phyloP scores from a whole-genome alignment of 768 basidiomycete genomes.

The Lentinula raphanica region DNA sequence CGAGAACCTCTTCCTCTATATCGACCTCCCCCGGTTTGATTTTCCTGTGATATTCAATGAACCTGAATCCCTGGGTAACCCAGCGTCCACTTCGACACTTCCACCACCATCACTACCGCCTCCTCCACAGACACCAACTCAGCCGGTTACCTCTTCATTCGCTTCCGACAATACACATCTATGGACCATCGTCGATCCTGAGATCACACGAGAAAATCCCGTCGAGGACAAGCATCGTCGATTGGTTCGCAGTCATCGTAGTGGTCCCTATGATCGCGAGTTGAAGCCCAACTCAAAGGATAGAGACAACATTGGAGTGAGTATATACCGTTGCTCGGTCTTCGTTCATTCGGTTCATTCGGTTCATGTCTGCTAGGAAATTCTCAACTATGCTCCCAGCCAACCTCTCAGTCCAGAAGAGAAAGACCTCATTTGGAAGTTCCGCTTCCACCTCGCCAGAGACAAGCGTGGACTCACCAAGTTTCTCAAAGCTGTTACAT shows the following conservation, averaged over 20 bases:
- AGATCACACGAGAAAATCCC: slow-evolving; percentile 87
- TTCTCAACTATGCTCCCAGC: slow-evolving; percentile 88
- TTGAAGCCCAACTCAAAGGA: slow-evolving; percentile 96
- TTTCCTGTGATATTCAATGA: slow-evolving; percentile 96
- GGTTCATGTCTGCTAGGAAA: slow-evolving; percentile 53
- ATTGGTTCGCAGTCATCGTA: slow-evolving; percentile 89
- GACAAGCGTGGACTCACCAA: slow-evolving; percentile 95
- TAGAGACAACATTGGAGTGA: slow-evolving; percentile 84
- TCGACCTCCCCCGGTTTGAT: slow-evolving; percentile 94
- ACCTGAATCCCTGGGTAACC: slow-evolving; percentile 28
- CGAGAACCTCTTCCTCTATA: slow-evolving; percentile 90
- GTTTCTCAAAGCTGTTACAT: slow-evolving; percentile 95
- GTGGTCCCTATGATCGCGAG: slow-evolving; percentile 91
- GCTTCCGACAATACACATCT: slow-evolving; percentile 57
- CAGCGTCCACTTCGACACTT: slow-evolving; percentile 37
- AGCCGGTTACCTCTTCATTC: slow-evolving; percentile 44
- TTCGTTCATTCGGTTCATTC: background rate
- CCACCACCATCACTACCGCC: slow-evolving; percentile 21
- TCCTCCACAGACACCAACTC: slow-evolving; percentile 31
- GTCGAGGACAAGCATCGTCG: slow-evolving; percentile 97
- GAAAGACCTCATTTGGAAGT: slow-evolving; percentile 97
- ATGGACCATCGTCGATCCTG: slow-evolving; percentile 90
- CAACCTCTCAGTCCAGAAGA: slow-evolving; percentile 83
- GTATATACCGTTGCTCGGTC: slow-evolving; percentile 18
- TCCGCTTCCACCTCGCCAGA: slow-evolving; percentile 92